Base-by-base conservation (phyloP, 2,329 filamentous ascomycete genomes). In the Trichoderma pleuroti region DNA sequence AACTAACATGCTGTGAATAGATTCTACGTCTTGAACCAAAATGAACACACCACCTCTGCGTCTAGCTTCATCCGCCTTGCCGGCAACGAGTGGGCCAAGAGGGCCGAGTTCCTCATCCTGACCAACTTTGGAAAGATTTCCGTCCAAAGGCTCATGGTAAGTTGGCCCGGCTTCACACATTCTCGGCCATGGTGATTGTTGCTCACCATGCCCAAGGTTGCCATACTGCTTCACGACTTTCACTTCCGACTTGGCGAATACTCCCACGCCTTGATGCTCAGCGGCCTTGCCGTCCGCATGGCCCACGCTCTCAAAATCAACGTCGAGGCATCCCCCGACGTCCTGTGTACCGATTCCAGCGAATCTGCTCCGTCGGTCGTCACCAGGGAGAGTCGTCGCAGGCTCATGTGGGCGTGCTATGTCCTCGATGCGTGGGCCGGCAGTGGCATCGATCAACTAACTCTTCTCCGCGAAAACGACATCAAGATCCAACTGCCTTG, bases 351-450 rank as follows among this genome's bases (percentile, higher is more conserved):
- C 42, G 78, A 81, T 26, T 70, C 73, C 52, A 76, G 77, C 49
- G 74, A 76, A 3, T 73, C 72, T 2, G 74, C 77, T 1, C 80
- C 80, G 0, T 81, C 81, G 0, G 78, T 81, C 0, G 80, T 81
- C 6, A 77, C 80, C 56, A 77, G 80, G 24, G 81, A 82, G 71
- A 80, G 80, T 26, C 79, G 81, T 1, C 75, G 81, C 14, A 78
- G 81, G 14, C 77, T 82, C 10, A 82, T 82, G 81, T 82, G 81
- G 81, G 81, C 81, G 11, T 82, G 81, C 72, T 82, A 82, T 62
- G 80, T 82, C 16, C 76, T 82, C 21, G 81, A 82, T 71, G 80
- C 81, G 3, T 82, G 80, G 80, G 80, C 81, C 2, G 80, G 81
- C 26, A 81, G 78, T 62, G 81, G 81, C 57, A 77, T 79, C 42